These are phyloP conservation scores for Protomyces arabidopsidicola DNA, from an alignment of 1,139 yeast species.

Conservation along the genomic window DNA sequence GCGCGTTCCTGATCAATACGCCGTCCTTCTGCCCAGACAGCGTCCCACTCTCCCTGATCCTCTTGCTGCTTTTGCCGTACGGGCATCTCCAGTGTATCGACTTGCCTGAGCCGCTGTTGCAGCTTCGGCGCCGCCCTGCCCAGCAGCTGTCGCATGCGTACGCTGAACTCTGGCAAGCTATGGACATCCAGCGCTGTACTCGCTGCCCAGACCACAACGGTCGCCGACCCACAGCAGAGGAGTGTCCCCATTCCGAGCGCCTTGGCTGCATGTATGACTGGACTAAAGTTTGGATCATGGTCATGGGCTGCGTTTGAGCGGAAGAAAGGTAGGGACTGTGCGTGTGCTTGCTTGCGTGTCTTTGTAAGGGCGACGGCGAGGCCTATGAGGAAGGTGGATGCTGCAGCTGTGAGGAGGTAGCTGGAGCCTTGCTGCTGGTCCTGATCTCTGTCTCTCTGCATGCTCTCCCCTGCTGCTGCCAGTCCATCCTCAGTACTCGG, in stretches of 20 bases:
- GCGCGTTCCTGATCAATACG: conserved; percentile 22
- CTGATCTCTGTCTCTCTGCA: background rate
- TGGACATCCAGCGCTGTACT: conserved; percentile 5
- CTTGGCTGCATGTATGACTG: conserved; percentile 24
- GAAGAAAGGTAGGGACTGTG: conserved; percentile 11
- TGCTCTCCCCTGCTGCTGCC: background rate
- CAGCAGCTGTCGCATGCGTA: conserved; percentile 15
- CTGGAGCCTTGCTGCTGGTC: background rate
- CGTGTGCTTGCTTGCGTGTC: background rate
- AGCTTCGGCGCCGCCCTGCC: background rate
- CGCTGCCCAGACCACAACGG: conserved; percentile 7
- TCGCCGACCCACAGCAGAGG: conserved; percentile 13
- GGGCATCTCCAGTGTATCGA: background rate
- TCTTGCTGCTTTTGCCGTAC: background rate
- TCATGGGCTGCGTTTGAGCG: background rate
- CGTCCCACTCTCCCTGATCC: background rate
- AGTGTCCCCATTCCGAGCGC: conserved; percentile 18
- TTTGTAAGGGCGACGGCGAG: conserved; percentile 1
- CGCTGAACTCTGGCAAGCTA: conserved; percentile 11
- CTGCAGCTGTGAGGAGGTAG: conserved; percentile 11
- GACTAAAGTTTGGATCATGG: conserved; percentile 16
- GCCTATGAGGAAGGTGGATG: conserved; percentile 13
- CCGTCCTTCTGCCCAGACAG: conserved; percentile 17
- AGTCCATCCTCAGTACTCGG: no score
- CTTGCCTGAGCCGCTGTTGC: background rate